phyloP scores from a whole-genome alignment of 139 green algal genomes.

The Auxenochlorella protothecoides region DNA sequence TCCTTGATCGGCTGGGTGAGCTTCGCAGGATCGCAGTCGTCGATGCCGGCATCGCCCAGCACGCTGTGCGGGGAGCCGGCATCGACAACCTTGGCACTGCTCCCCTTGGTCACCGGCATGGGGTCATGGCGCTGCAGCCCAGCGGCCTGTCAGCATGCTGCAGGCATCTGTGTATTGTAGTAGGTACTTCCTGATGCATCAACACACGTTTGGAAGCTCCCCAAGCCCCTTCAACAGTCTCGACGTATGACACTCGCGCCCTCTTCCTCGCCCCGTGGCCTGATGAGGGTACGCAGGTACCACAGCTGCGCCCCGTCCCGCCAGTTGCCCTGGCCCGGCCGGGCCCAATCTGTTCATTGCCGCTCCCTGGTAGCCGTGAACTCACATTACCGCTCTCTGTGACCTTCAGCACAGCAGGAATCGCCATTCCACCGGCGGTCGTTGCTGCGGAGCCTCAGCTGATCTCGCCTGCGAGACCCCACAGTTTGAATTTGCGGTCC shows the following conservation, averaged over 20 bases:
- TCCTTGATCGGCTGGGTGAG: slow-evolving; percentile 68
- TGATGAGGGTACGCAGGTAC: too few species aligned
- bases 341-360: too few species aligned
- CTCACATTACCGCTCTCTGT: too few species aligned
- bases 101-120: background rate
- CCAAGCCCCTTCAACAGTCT: background rate
- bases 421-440: background rate
- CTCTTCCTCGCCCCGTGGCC: too few species aligned
- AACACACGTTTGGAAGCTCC: background rate
- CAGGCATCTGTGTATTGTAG: too few species aligned
- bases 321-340: too few species aligned
- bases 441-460: background rate
- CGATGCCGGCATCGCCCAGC: background rate
- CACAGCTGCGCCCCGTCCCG: too few species aligned
- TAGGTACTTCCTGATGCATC: too few species aligned
- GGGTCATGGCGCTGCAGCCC: background rate
- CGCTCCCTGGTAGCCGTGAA: too few species aligned
- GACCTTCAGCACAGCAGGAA: background rate
- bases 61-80: background rate
- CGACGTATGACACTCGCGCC: background rate
- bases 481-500: background rate
- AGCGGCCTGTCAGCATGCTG: too few species aligned
- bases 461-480: background rate
- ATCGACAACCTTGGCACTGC: background rate
- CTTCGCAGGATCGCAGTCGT: background rate